Percentiles rank a stretch among this genome's conserved stretches.
Conservation (phyloP, 805 yeast species). For the Candida manassasensis region DNA sequence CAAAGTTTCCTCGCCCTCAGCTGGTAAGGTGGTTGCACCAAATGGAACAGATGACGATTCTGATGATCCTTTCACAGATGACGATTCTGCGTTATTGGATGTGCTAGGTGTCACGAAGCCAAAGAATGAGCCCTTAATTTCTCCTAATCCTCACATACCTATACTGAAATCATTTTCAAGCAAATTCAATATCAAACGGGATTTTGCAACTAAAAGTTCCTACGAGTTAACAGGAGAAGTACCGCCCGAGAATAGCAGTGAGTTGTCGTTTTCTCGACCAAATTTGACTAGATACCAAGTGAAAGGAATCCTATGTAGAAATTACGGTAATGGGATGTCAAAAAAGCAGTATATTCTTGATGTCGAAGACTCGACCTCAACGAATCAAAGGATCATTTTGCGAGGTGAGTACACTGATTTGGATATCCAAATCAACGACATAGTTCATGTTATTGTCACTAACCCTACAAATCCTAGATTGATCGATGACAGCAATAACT, state of each 20-base stretch:
- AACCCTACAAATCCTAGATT: slow-evolving; percentile 33
- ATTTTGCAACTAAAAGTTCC: neutral
- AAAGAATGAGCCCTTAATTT: neutral
- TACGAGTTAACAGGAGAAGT: neutral
- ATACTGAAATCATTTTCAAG: slow-evolving; percentile 8
- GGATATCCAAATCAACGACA: slow-evolving; percentile 46
- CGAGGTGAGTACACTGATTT: slow-evolving; percentile 60
- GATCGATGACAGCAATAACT: slow-evolving; percentile 52
- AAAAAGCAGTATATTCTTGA: slow-evolving; percentile 51
- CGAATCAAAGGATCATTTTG: slow-evolving; percentile 41
- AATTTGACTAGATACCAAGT: slow-evolving; percentile 50
- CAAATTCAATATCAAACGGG: slow-evolving; percentile 1
- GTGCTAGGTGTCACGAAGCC: slow-evolving; percentile 7
- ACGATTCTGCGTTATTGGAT: slow-evolving; percentile 11
- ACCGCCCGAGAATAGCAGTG: slow-evolving; percentile 4
- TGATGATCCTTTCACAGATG: slow-evolving; percentile 19
- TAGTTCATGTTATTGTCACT: slow-evolving; percentile 58
- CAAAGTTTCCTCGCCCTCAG: neutral
- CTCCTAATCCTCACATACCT: neutral
- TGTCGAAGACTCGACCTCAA: slow-evolving; percentile 38
- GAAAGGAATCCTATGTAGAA: slow-evolving; percentile 21
- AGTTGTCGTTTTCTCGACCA: slow-evolving; percentile 39
- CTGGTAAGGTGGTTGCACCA: neutral
- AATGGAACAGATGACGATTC: slow-evolving; percentile 4
- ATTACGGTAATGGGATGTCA: slow-evolving; percentile 24